Evolutionary conservation across 1,139 yeast genomes (phyloP), one percentile per base, ranked within the genome.

Genomic region (Candida labiduridarum): DNA sequence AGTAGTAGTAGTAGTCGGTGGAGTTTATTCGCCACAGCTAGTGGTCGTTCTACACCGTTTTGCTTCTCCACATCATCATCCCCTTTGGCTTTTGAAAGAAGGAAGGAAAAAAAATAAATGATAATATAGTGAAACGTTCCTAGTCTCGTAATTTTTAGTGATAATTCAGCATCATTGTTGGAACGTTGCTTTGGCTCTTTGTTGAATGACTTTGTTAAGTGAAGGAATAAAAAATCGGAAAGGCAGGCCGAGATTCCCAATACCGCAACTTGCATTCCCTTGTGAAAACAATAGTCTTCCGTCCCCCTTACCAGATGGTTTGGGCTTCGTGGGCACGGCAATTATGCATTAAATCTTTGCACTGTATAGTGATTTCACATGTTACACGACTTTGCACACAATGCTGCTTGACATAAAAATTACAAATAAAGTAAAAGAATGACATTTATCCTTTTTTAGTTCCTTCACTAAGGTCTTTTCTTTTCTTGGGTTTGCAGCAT

Each of bases 401-500:
- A 36, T 12, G 15, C 27, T 36, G 18, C 15, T 29, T 38, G 41
- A 38, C 41, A 14, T 38, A 38, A 38, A 12, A 22, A 38, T 38
- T 38, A 38, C 41, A 38, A 38, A 38, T n/a, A 16, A 36, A 10
- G 9, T 10, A 9, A 36, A 36, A 19, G n/a, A 8, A 36, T 36
- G 40, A 36, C 14, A 12, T 34, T 34, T 36, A 18, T 4, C 40
- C 18, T 36, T 19, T 16, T 34, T 34, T 33, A n/a, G 15, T 33
- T 14, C 14, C 16, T 14, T 16, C 22, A 16, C 12, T 16, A 16
- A 14, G n/a, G 12, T 19, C 12, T 36, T 36, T 36, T 18, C 18
- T 18, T 38, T 22, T 38, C 30, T 38, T 22, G 41, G 30, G 41
- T 38, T 38, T 38, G 41, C 41, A 38, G 30, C 41, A 38, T 38